Evolutionary conservation across 352 stramenopile species (phyloP).

Genomic region (Vaucheria bursata): DNA sequence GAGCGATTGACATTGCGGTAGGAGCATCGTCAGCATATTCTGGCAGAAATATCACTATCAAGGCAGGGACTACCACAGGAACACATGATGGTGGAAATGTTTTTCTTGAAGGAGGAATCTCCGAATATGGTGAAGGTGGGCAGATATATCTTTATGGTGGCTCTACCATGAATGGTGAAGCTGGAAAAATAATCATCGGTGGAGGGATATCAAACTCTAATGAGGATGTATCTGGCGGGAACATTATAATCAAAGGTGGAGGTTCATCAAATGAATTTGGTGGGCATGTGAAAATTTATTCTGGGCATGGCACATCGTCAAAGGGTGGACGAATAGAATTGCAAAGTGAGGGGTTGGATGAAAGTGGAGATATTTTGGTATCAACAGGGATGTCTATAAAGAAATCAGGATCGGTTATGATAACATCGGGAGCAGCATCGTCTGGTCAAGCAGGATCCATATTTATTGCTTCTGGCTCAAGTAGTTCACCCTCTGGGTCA

Average conservation of each 20-base stretch:
- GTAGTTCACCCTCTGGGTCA: not conserved
- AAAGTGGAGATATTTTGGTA: not conserved
- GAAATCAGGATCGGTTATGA: not conserved
- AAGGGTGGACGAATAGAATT: not conserved
- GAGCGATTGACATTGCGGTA: not conserved
- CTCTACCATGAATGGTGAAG: not conserved
- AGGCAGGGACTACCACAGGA: not conserved
- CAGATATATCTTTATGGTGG: not conserved
- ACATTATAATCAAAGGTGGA: not conserved
- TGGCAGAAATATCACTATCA: not conserved
- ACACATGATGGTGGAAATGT: slow-evolving; percentile 8
- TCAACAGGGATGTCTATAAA: not conserved
- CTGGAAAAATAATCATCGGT: not conserved
- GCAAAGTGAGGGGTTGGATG: not conserved
- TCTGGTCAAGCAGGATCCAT: not conserved
- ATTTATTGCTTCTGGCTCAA: not conserved
- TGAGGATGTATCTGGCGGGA: not conserved
- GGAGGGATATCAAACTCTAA: not conserved
- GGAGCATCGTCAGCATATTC: not conserved
- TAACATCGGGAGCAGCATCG: not conserved
- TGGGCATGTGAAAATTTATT: not conserved
- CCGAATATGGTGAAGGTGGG: not conserved
- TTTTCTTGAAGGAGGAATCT: not conserved
- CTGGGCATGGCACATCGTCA: not conserved
- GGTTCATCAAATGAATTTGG: not conserved